phyloP scores from a whole-genome alignment of 768 basidiomycete species.

The Hemileccinum impolitum region DNA sequence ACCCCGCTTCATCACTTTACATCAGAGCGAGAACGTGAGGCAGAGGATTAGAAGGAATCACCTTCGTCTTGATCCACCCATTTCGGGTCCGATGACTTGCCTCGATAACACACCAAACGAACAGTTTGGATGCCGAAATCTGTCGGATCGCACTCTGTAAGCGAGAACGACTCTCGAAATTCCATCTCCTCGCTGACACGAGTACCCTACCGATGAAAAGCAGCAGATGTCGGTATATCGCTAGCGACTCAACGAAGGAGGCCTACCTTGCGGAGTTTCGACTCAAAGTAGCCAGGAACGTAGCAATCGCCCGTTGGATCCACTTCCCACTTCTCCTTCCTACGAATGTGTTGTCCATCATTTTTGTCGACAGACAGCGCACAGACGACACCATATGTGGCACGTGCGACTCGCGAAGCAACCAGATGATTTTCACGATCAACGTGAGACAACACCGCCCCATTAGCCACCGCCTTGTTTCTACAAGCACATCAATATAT shows the following conservation, averaged over 20 bases:
- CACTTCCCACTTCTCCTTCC: conserved; percentile 7
- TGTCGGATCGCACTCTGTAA: neutral
- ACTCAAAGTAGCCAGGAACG: conserved; percentile 15
- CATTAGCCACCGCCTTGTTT: conserved; percentile 12
- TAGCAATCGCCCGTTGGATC: conserved; percentile 5
- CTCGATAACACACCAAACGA: conserved; percentile 9
- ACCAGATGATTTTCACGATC: conserved; percentile 1
- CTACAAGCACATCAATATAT: neutral
- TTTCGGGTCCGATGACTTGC: conserved; percentile 3
- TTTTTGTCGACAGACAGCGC: neutral
- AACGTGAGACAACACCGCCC: conserved; percentile 3
- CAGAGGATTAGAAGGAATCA: neutral
- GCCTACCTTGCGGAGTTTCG: conserved; percentile 9
- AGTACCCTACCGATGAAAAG: too few species aligned
- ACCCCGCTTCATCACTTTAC: neutral
- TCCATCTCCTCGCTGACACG: conserved; percentile 4
- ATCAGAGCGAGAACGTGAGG: neutral
- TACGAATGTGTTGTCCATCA: conserved; percentile 6
- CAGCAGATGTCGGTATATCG: too few species aligned
- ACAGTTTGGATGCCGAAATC: conserved; percentile 6
- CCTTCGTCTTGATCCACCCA: conserved; percentile 17
- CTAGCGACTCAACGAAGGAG: neutral
- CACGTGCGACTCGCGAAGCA: neutral
- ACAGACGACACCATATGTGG: conserved; percentile 2
- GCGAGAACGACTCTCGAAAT: conserved; percentile 9